phyloP scores from a whole-genome alignment of 75 land plant species.

The Cunninghamia lanceolata region DNA sequence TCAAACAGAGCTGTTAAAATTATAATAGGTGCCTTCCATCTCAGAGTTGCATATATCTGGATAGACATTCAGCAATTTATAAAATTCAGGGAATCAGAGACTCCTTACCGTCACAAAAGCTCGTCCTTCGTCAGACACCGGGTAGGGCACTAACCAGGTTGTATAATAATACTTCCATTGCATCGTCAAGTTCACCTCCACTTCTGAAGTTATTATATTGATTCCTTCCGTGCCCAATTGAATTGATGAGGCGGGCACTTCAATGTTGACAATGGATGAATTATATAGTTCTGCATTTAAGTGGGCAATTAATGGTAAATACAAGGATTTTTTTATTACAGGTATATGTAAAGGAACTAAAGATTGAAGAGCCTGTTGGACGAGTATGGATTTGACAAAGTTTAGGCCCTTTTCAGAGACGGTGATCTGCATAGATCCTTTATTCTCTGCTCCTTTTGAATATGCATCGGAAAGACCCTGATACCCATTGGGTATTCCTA shows the following conservation, averaged over 20 bases:
- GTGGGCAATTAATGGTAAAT: constrained; percentile 53
- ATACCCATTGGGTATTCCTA: background rate
- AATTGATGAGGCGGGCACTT: constrained; percentile 46
- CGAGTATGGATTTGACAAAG: constrained; percentile 56
- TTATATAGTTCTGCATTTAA: constrained; percentile 39
- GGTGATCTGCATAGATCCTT: constrained; percentile 32
- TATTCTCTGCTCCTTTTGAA: background rate
- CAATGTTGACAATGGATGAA: constrained; percentile 32
- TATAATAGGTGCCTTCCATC: background rate
- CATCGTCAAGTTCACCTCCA: constrained; percentile 47
- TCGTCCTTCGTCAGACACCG: constrained; percentile 56
- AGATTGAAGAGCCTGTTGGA: constrained; percentile 44
- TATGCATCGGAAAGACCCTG: background rate
- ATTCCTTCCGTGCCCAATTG: constrained; percentile 53
- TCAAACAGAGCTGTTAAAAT: background rate
- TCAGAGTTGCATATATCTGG: background rate
- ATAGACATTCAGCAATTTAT: background rate
- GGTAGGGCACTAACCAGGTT: constrained; percentile 44
- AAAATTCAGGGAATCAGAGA: background rate
- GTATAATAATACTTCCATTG: constrained; percentile 69
- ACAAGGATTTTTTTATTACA: constrained; percentile 35
- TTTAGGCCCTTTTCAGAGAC: constrained; percentile 62
- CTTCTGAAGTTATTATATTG: constrained; percentile 47
- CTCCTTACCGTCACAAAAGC: constrained; percentile 58
- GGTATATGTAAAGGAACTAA: constrained; percentile 54